Conservation (phyloP, 2,329 filamentous ascomycete species). For the Ophiocordyceps robertsii region DNA sequence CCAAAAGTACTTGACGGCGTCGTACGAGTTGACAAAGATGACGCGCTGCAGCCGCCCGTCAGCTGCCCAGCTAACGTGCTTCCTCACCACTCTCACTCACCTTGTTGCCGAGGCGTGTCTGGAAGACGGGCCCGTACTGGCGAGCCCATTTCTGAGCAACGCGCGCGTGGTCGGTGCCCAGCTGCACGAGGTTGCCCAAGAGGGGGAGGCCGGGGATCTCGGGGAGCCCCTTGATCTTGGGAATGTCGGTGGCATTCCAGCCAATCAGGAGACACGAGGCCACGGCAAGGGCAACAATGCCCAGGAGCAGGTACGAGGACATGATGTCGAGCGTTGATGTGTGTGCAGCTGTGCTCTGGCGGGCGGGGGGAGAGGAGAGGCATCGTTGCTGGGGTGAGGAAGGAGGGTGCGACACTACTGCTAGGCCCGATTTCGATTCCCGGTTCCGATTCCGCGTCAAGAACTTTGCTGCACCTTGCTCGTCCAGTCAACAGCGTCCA, state of each 20-base stretch:
- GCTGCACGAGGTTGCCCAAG: slow-evolving; percentile 49
- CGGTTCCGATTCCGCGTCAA: too few species aligned
- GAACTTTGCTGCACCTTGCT: too few species aligned
- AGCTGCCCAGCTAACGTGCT: slow-evolving; percentile 27
- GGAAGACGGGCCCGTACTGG: slow-evolving; percentile 51
- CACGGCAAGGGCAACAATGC: slow-evolving; percentile 6
- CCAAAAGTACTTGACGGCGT: slow-evolving; percentile 61
- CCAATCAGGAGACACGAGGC: slow-evolving; percentile 3
- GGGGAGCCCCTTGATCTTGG: slow-evolving; percentile 47
- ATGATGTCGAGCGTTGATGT: slow-evolving; percentile 1
- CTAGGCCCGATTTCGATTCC: too few species aligned
- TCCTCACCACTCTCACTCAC: slow-evolving; percentile 24
- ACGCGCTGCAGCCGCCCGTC: slow-evolving; percentile 37
- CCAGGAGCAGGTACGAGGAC: slow-evolving; percentile 7
- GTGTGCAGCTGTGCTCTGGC: too few species aligned
- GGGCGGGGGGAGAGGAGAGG: too few species aligned
- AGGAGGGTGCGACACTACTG: too few species aligned
- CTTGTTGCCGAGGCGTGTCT: slow-evolving; percentile 54
- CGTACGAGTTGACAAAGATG: slow-evolving; percentile 67
- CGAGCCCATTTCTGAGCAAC: slow-evolving; percentile 42
- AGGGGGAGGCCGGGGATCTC: slow-evolving; percentile 48
- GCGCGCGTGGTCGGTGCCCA: slow-evolving; percentile 43
- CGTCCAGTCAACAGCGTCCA: too few species aligned
- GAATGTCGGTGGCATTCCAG: slow-evolving; percentile 36
- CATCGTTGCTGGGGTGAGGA: too few species aligned